Percentiles rank a stretch among this genome's conserved stretches.
Evolutionary conservation across 176 grass and related monocot species (phyloP).

Genomic region (Miscanthus lutarioriparius): DNA sequence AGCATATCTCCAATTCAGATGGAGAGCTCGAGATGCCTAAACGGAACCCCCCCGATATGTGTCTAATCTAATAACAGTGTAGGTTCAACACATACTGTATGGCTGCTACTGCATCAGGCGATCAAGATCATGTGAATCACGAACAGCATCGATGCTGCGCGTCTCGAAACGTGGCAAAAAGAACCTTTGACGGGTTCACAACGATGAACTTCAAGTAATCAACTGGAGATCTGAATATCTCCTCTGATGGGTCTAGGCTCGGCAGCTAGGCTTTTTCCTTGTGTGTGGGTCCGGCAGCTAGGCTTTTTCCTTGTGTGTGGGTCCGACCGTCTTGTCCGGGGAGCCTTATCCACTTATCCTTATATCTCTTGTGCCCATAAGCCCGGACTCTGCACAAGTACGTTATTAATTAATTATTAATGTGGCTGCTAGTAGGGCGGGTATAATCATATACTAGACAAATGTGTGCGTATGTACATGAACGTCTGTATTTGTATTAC

Average conservation of each 20-base stretch:
- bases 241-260: neutral
- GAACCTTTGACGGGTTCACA: neutral
- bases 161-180: neutral
- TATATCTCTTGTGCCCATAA: neutral
- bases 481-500: too few species aligned
- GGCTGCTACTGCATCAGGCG: neutral
- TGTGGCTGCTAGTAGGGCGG: neutral
- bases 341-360: conserved; percentile 33
- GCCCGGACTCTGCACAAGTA: neutral
- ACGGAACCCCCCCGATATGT: neutral
- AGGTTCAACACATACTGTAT: too few species aligned
- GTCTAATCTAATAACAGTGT: neutral
- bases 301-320: neutral
- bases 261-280: neutral
- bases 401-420: neutral
- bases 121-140: neutral
- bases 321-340: neutral
- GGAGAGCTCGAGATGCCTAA: neutral
- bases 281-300: conserved; percentile 7
- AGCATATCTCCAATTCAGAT: neutral
- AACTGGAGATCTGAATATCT: neutral
- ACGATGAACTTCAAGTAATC: neutral
- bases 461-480: too few species aligned
- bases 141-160: neutral
- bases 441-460: too few species aligned